Base-by-base conservation (phyloP, 2,329 filamentous ascomycete species). In the Emmonsiellopsis sp. region DNA sequence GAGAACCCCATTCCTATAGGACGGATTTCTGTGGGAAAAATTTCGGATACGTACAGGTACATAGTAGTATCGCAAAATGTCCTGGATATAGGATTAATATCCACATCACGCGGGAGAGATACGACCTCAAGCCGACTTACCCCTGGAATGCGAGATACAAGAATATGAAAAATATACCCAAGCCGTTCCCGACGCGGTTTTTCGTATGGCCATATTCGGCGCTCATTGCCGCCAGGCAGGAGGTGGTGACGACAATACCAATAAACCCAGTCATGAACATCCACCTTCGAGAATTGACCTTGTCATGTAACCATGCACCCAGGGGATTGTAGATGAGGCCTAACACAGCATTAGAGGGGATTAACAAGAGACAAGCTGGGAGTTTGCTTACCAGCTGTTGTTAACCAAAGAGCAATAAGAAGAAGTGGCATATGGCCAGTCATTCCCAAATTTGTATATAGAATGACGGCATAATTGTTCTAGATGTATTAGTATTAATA, bases 1-100 rank as follows among this genome's bases (percentile, higher is more conserved):
- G 73, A 76, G 61, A 77, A 76, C 0, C 74, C 76, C 67, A 78
- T 77, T 7, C 76, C 76, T 34, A 77, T 78, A 0, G 75, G 70
- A 2, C 77, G 69, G 32, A 78, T 75, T 51, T 77, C 73, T 0
- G 74, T 77, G 0, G 74, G 74, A 61, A 73, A 75, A 14, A 75
- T 76, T 61, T 75, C 73, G 2, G 68, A 66, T 33, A 73, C 66
- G 52, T 74, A 75, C 21, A 74, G 63, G 54, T 75, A 77, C 62
- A 75, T 73, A 13, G 69, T 74, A 2, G 74, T 74, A 54, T 77
- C 74, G 42, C 74, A 68, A 58, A 67, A 74, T 36, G 69, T 74
- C 7, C 71, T 74, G 31, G 21, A 10, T 7, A 32, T 36, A 39
- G 14, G 5, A 14, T 6, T 34, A 36, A 63, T n/a, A 62, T 57